A percentile compares a stretch with the other conserved stretches of the same genome.
Conservation (phyloP, 768 basidiomycete species). For the Suillus paluster region DNA sequence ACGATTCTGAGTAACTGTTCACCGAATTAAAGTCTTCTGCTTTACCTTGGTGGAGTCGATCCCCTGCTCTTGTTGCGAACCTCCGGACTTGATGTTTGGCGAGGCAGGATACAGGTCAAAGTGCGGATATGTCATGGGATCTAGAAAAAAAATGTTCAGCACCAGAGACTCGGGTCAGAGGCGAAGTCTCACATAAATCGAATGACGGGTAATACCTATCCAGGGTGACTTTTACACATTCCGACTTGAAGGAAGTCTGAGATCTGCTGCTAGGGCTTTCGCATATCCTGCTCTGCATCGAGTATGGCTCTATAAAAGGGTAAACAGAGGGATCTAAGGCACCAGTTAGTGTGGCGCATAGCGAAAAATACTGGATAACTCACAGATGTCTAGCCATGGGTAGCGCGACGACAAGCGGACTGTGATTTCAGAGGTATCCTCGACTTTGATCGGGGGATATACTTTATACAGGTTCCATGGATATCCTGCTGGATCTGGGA, state of each 20-base stretch:
- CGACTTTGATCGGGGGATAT: constrained; percentile 23
- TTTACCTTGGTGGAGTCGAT: neutral
- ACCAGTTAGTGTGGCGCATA: neutral
- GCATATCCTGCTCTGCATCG: constrained; percentile 2
- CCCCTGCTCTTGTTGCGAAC: neutral
- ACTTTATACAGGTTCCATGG: constrained; percentile 29
- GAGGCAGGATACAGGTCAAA: constrained; percentile 27
- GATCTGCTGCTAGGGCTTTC: constrained; percentile 4
- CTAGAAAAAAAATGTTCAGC: constrained; percentile 7
- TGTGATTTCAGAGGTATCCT: constrained; percentile 2
- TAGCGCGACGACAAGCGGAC: constrained; percentile 17
- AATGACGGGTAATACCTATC: constrained; percentile 22
- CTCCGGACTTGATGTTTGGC: constrained; percentile 1
- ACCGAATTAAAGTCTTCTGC: neutral
- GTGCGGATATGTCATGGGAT: constrained; percentile 43
- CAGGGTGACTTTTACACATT: constrained; percentile 1
- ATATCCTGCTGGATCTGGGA: constrained; percentile 27
- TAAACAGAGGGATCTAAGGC: constrained; percentile 20
- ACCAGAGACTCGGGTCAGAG: neutral
- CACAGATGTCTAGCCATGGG: constrained; percentile 30
- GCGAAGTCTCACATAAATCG: constrained; percentile 25
- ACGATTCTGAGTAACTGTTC: neutral
- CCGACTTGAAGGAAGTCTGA: neutral
- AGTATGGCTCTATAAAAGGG: constrained; percentile 22
- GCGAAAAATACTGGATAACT: constrained; percentile 7